Percentiles rank a stretch among this genome's conserved stretches.
Conservation (phyloP, 2,329 filamentous ascomycete species). For the Hirsutella thompsonii region DNA sequence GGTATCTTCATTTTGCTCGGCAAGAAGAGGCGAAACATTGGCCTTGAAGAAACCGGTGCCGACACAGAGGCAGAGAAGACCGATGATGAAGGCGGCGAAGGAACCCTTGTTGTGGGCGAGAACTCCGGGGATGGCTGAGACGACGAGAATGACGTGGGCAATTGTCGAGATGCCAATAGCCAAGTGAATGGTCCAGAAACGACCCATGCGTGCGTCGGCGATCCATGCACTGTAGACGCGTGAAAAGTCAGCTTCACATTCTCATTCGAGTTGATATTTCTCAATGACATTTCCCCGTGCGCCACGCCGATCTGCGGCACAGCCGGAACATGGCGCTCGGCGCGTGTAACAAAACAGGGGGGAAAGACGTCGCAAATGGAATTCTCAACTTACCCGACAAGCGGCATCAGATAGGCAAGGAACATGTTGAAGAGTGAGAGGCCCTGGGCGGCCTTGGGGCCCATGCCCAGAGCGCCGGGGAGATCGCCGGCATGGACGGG, state of each 20-base stretch:
- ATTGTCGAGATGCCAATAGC: constrained; percentile 53
- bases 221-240: constrained; percentile 24
- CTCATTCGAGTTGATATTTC: too few relatives aligned
- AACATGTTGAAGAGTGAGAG: constrained; percentile 44
- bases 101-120: constrained; percentile 44
- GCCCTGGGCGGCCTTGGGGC: constrained; percentile 34
- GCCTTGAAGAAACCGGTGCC: constrained; percentile 74
- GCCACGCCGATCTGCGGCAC: not conserved
- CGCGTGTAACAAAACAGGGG: too few relatives aligned
- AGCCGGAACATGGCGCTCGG: too few relatives aligned
- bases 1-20: constrained; percentile 53
- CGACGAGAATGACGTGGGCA: constrained; percentile 53
- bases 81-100: constrained; percentile 57
- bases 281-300: too few relatives aligned
- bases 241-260: not conserved
- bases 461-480: constrained; percentile 44
- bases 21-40: constrained; percentile 61
- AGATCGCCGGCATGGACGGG: constrained; percentile 18
- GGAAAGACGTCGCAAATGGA: too few relatives aligned
- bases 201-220: constrained; percentile 59
- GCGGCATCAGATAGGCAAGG: constrained; percentile 47
- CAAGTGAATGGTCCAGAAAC: constrained; percentile 60
- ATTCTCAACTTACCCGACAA: constrained; percentile 33
- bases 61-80: constrained; percentile 38
- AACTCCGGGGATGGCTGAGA: constrained; percentile 49